A percentile compares a stretch with the other conserved stretches of the same genome.
Evolutionary conservation across 2,329 filamentous ascomycete genomes (phyloP).

Genomic region (Penicillium sp.): DNA sequence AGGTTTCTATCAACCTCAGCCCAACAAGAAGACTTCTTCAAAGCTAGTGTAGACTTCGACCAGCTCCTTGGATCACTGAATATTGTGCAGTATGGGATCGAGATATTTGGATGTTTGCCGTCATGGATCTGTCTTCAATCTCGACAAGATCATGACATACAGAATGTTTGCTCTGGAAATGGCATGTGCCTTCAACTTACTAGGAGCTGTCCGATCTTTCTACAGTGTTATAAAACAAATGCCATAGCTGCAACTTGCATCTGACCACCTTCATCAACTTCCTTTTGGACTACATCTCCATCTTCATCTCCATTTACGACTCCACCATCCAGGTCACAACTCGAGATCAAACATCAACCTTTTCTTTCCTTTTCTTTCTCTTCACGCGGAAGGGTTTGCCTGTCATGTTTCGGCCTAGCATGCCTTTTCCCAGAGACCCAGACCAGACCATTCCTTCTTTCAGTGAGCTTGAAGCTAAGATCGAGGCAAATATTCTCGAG

Average conservation of each 20-base stretch:
- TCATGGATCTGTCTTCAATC: neutral
- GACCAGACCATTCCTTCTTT: slow-evolving; percentile 4
- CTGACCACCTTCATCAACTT: slow-evolving; percentile 9
- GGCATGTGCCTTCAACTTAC: neutral
- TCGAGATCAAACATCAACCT: too few species aligned
- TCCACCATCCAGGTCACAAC: neutral
- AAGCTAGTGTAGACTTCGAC: too few species aligned
- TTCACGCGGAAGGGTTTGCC: neutral
- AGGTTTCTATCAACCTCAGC: too few species aligned
- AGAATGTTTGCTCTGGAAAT: neutral
- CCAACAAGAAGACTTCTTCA: too few species aligned
- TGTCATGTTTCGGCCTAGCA: neutral
- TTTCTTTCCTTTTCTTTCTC: neutral
- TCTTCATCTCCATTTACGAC: neutral
- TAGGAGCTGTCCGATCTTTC: neutral
- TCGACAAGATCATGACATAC: neutral
- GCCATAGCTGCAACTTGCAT: slow-evolving; percentile 1
- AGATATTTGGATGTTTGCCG: too few species aligned
- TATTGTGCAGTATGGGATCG: too few species aligned
- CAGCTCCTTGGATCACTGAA: too few species aligned
- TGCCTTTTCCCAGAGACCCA: slow-evolving; percentile 6
- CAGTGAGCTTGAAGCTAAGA: slow-evolving; percentile 3
- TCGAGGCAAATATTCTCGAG: neutral
- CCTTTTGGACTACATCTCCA: slow-evolving; percentile 3
- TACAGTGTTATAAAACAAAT: slow-evolving; percentile 4